Percentiles rank a stretch among this genome's conserved stretches.
These are phyloP conservation scores for Boletus vermiculosoides DNA, from an alignment of 768 basidiomycete species.

Conservation along the genomic window DNA sequence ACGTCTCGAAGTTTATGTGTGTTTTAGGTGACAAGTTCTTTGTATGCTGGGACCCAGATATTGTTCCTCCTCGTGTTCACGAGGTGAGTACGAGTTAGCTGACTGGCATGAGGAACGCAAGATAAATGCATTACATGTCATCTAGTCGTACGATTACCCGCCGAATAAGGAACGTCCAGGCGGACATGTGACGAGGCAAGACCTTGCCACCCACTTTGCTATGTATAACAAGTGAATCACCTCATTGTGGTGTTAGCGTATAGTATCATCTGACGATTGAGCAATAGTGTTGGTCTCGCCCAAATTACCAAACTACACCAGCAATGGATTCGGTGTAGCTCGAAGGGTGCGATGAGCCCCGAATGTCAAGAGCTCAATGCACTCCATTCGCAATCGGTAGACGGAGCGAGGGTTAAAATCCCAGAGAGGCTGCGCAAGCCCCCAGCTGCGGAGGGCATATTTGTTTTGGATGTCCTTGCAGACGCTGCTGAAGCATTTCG, in stretches of 20 bases:
- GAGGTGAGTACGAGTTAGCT: slow-evolving; percentile 39
- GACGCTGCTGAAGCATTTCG: slow-evolving; percentile 47
- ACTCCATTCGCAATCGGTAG: slow-evolving; percentile 66
- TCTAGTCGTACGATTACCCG: slow-evolving; percentile 66
- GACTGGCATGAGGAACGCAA: neutral
- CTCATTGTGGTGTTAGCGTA: neutral
- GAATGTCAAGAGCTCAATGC: slow-evolving; percentile 74
- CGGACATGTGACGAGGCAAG: slow-evolving; percentile 48
- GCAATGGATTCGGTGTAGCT: slow-evolving; percentile 56
- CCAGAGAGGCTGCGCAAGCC: slow-evolving; percentile 41
- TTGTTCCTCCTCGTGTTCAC: slow-evolving; percentile 53
- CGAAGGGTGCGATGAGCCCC: slow-evolving; percentile 55
- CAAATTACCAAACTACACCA: slow-evolving; percentile 54
- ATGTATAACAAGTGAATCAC: slow-evolving; percentile 55
- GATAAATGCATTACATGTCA: neutral
- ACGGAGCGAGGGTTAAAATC: slow-evolving; percentile 51
- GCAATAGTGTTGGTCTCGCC: slow-evolving; percentile 54
- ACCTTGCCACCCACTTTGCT: slow-evolving; percentile 66
- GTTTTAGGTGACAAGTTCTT: slow-evolving; percentile 59
- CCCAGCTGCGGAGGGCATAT: slow-evolving; percentile 41
- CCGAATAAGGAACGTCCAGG: slow-evolving; percentile 54
- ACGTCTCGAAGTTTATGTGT: neutral
- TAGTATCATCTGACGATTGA: neutral
- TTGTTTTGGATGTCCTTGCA: slow-evolving; percentile 53
- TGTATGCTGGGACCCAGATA: slow-evolving; percentile 66